These are phyloP conservation scores for Haematococcus sp. DNA, from an alignment of 139 green algal species.

Conservation along the genomic window DNA sequence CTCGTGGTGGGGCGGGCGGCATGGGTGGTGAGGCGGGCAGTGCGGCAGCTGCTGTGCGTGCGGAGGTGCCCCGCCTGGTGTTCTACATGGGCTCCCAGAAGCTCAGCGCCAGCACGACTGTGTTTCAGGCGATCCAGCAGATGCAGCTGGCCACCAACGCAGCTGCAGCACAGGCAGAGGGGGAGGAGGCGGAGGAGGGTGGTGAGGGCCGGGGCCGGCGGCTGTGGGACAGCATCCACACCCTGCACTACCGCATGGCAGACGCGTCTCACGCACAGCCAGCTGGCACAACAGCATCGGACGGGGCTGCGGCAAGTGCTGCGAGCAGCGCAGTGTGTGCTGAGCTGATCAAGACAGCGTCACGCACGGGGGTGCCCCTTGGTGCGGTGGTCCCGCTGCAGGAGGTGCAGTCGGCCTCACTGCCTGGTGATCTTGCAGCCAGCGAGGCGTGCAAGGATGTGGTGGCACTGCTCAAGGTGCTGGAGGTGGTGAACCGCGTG, in stretches of 20 bases:
- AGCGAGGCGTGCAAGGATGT: slow-evolving; percentile 42
- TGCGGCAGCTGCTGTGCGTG: not conserved
- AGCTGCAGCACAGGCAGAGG: slow-evolving; percentile 14
- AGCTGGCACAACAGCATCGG: slow-evolving; percentile 24
- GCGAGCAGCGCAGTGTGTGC: not conserved
- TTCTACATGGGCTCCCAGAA: slow-evolving; percentile 62
- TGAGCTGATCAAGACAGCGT: not conserved
- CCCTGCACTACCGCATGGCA: slow-evolving; percentile 68
- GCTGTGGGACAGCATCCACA: slow-evolving; percentile 88
- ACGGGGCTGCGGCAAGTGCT: slow-evolving; percentile 16
- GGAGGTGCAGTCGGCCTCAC: slow-evolving; percentile 19
- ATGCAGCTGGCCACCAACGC: slow-evolving; percentile 6
- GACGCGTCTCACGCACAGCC: not conserved
- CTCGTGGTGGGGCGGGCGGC: slow-evolving; percentile 11
- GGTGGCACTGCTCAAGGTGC: slow-evolving; percentile 45
- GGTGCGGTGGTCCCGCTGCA: slow-evolving; percentile 42
- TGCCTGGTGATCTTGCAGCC: slow-evolving; percentile 6
- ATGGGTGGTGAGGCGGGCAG: not conserved
- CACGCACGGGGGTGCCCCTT: not conserved
- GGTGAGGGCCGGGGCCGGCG: slow-evolving; percentile 24
- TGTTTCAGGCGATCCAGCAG: slow-evolving; percentile 86
- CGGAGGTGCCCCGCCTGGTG: slow-evolving; percentile 46
- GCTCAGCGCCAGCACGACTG: slow-evolving; percentile 56
- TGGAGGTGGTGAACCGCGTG: slow-evolving; percentile 71
- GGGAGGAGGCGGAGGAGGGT: slow-evolving; percentile 27